Percentiles rank a stretch among this genome's conserved stretches.
Conservation (phyloP, 192 early-diverging fungal genomes). For the Coemansia sp. region DNA sequence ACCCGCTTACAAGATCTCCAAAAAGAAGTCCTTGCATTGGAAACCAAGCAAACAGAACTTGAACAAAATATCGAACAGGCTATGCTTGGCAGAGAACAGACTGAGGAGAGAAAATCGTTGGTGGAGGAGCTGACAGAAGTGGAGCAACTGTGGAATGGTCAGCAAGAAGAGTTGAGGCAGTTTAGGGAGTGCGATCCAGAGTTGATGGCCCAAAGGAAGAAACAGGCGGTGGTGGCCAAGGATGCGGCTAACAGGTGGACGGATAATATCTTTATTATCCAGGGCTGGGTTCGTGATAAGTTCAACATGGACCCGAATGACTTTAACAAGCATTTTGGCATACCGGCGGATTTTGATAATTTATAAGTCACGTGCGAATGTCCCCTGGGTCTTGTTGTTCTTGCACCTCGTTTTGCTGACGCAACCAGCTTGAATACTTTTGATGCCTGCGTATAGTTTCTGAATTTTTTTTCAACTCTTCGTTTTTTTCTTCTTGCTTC, state of each 20-base stretch:
- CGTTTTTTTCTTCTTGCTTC: background rate
- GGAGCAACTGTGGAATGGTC: constrained; percentile 39
- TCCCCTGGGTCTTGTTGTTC: background rate
- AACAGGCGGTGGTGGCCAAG: constrained; percentile 59
- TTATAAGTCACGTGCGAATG: constrained; percentile 17
- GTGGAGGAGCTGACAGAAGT: constrained; percentile 58
- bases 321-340: constrained; percentile 68
- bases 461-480: background rate
- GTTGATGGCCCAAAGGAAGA: constrained; percentile 67
- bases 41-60: constrained; percentile 52
- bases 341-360: constrained; percentile 77
- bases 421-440: background rate
- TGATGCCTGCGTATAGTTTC: background rate
- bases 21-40: constrained; percentile 54
- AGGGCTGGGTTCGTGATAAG: constrained; percentile 72
- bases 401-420: background rate
- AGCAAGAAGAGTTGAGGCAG: constrained; percentile 62
- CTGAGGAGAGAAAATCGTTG: constrained; percentile 60
- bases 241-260: constrained; percentile 87
- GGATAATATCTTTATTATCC: constrained; percentile 84
- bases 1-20: constrained; percentile 57
- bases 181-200: constrained; percentile 80
- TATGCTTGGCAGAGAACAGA: constrained; percentile 64
- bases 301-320: constrained; percentile 64
- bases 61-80: constrained; percentile 54